Evolutionary conservation across 805 yeast species (phyloP).

Genomic region (Lachancea thermotolerans): DNA sequence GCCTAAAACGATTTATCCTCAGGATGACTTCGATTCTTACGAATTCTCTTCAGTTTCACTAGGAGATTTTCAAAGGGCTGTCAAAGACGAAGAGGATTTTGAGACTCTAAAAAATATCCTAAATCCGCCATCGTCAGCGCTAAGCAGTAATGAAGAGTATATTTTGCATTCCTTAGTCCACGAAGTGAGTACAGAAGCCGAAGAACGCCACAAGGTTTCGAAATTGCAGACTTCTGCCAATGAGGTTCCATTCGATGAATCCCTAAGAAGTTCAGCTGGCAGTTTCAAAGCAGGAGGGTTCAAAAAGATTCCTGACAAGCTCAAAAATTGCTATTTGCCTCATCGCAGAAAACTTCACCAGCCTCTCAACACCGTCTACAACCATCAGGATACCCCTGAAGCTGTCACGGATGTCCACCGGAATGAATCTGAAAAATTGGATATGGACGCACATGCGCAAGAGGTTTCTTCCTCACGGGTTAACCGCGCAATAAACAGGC

Average conservation of each 20-base stretch:
- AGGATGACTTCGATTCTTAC: conserved; percentile 17
- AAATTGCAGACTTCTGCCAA: conserved; percentile 21
- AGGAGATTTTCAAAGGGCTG: conserved; percentile 41
- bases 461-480: conserved; percentile 68
- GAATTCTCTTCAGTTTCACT: conserved; percentile 25
- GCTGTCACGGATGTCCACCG: conserved; percentile 12
- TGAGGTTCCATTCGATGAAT: conserved; percentile 22
- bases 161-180: background rate
- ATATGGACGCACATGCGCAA: conserved; percentile 12
- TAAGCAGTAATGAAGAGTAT: background rate
- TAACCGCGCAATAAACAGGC: conserved; percentile 78
- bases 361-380: conserved; percentile 68
- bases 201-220: conserved; percentile 1
- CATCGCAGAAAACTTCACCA: conserved; percentile 64
- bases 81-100: conserved; percentile 75
- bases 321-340: conserved; percentile 71
- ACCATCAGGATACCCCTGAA: conserved; percentile 44
- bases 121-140: conserved; percentile 9
- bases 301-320: conserved; percentile 60
- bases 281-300: conserved; percentile 71
- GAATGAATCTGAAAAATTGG: conserved; percentile 19
- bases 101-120: conserved; percentile 44
- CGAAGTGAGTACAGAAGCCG: background rate
- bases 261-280: conserved; percentile 43
- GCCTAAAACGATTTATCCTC: conserved; percentile 54